Evolutionary conservation across 805 yeast genomes (phyloP).

Genomic region (Starmerella floris): DNA sequence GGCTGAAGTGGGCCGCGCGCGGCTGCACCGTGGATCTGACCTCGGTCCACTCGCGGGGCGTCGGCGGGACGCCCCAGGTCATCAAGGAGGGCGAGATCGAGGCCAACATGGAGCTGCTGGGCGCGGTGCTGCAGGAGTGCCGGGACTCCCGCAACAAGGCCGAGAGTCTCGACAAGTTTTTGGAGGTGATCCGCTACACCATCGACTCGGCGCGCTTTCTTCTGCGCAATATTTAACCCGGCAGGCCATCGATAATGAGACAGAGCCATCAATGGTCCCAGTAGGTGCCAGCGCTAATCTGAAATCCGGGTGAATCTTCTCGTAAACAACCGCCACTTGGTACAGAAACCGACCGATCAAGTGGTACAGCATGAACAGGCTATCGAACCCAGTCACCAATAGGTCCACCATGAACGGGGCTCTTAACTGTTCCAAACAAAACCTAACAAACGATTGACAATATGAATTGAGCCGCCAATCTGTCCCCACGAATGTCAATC

Average conservation of each 20-base stretch:
- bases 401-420: too few species aligned
- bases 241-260: background rate
- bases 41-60: constrained; percentile 19
- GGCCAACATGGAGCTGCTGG: constrained; percentile 34
- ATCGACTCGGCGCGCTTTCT: constrained; percentile 30
- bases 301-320: too few species aligned
- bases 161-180: constrained; percentile 41
- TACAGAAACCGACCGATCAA: too few species aligned
- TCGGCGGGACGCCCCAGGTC: background rate
- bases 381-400: too few species aligned
- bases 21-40: constrained; percentile 31
- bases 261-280: too few species aligned
- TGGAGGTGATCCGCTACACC: constrained; percentile 44
- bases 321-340: too few species aligned
- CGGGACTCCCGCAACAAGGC: constrained; percentile 23
- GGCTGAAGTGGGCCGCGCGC: constrained; percentile 60
- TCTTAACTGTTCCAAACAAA: too few species aligned
- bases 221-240: constrained; percentile 6
- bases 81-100: constrained; percentile 40
- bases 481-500: too few species aligned
- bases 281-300: too few species aligned
- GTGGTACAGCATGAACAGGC: too few species aligned
- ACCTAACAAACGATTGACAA: too few species aligned
- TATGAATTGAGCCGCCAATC: too few species aligned
- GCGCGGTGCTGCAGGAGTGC: constrained; percentile 31